Conservation (phyloP, 371 early-diverging fungal genomes). For the Mortierella sp. region DNA sequence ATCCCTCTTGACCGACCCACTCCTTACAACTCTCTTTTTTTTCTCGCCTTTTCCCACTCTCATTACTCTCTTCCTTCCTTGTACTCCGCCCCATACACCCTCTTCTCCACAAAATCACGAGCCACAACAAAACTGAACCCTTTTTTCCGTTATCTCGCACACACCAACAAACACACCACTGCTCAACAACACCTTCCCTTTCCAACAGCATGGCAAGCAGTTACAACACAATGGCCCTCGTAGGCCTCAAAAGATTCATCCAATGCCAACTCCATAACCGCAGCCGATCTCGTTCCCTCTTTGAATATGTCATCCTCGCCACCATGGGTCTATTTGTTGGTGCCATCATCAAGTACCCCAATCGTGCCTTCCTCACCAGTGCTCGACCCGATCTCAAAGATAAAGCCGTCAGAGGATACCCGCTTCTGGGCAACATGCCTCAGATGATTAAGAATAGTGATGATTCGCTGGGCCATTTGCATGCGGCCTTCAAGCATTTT, state of each 20-base stretch:
- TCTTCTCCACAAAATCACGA: conserved; percentile 6
- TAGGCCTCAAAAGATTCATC: conserved; percentile 31
- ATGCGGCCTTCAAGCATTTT: conserved; percentile 24
- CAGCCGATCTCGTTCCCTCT: conserved; percentile 26
- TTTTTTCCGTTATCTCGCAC: neutral
- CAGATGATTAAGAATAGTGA: conserved; percentile 18
- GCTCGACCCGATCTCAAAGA: conserved; percentile 46
- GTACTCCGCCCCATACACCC: neutral
- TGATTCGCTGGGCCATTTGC: conserved; percentile 14
- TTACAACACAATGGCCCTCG: conserved; percentile 27
- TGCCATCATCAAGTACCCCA: conserved; percentile 45
- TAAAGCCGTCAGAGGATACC: conserved; percentile 30
- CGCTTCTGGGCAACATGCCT: conserved; percentile 48
- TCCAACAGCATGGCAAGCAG: neutral
- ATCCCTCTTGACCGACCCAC: neutral
- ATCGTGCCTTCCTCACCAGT: conserved; percentile 32
- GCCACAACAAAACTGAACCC: neutral
- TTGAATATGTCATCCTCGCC: conserved; percentile 41
- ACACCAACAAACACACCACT: neutral
- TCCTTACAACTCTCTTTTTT: neutral
- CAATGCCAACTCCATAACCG: conserved; percentile 26
- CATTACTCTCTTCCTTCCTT: neutral
- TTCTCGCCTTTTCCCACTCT: neutral
- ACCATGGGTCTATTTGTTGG: conserved; percentile 36
- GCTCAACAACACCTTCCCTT: neutral